A percentile compares a stretch with the other conserved stretches of the same genome.
phyloP scores from a whole-genome alignment of 768 basidiomycete species.

The Agaricus blazei region DNA sequence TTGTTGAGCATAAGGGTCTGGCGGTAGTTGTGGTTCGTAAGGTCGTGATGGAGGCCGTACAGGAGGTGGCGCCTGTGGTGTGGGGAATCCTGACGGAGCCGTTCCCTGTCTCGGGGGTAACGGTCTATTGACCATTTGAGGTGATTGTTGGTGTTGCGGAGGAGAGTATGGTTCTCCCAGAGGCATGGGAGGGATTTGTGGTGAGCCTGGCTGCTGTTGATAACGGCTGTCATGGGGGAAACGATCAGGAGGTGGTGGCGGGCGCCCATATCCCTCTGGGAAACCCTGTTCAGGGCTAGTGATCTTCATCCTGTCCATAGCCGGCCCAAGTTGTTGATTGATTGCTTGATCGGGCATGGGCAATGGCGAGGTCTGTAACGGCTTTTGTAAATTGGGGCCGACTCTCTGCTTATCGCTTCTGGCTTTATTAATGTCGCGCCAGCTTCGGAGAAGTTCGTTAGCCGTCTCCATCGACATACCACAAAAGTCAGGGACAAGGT shows the following conservation, averaged over 20 bases:
- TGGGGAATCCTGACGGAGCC: slow-evolving; percentile 38
- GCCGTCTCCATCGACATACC: slow-evolving; percentile 99
- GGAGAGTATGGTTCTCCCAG: slow-evolving; percentile 22
- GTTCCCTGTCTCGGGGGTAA: slow-evolving; percentile 39
- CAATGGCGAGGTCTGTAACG: slow-evolving; percentile 1
- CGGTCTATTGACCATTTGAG: slow-evolving; percentile 28
- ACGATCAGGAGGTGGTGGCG: slow-evolving; percentile 30
- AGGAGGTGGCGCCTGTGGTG: slow-evolving; percentile 23
- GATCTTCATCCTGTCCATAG: slow-evolving; percentile 46
- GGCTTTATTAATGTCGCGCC: slow-evolving; percentile 86
- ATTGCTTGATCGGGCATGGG: not conserved
- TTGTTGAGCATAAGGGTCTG: slow-evolving; percentile 22
- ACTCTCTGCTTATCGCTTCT: slow-evolving; percentile 9
- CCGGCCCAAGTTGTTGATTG: slow-evolving; percentile 4
- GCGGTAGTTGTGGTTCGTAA: slow-evolving; percentile 20
- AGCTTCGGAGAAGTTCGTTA: slow-evolving; percentile 84
- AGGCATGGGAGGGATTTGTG: slow-evolving; percentile 19
- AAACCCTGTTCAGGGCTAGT: slow-evolving; percentile 30
- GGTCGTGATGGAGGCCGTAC: slow-evolving; percentile 20
- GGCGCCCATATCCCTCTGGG: slow-evolving; percentile 34
- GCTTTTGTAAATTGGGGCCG: slow-evolving; percentile 1
- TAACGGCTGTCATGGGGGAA: slow-evolving; percentile 38
- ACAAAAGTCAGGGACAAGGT: slow-evolving; percentile 98
- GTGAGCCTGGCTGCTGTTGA: slow-evolving; percentile 19
- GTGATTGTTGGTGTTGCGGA: slow-evolving; percentile 14